A percentile compares a stretch with the other conserved stretches of the same genome.
Evolutionary conservation across 73 alveolate species (phyloP).

Genomic region (Diophrys sp.): DNA sequence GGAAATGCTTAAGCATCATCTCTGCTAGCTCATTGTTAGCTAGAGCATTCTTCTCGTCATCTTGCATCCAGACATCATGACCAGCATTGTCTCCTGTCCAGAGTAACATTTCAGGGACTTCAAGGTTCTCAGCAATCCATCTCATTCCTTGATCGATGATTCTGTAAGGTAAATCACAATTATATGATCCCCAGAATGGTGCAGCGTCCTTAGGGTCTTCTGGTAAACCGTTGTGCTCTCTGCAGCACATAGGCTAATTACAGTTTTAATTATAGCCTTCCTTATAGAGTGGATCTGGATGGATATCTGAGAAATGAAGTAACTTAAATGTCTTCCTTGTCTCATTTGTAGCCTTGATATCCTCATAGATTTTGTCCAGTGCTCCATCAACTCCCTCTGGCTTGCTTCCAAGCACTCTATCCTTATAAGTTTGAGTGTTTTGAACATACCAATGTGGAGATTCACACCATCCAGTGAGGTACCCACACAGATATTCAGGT

Average conservation of each 20-base stretch:
- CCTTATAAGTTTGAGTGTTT: constrained; percentile 2
- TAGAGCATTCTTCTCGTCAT: constrained; percentile 6
- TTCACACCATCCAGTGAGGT: constrained; percentile 28
- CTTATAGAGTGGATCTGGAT: constrained; percentile 74
- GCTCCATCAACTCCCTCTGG: constrained; percentile 33
- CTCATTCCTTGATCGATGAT: constrained; percentile 1
- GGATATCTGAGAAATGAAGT: constrained; percentile 85
- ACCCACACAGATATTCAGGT: constrained; percentile 40
- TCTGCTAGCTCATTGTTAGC: constrained; percentile 34
- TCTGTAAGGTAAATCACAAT: not conserved
- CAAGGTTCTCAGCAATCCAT: constrained; percentile 28
- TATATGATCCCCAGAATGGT: constrained; percentile 40
- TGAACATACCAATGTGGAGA: not conserved
- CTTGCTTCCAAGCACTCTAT: constrained; percentile 30
- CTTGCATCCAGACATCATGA: constrained; percentile 60
- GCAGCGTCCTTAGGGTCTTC: constrained; percentile 39
- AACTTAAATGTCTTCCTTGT: constrained; percentile 55
- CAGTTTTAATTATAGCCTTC: constrained; percentile 72
- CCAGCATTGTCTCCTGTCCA: constrained; percentile 89
- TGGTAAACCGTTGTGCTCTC: constrained; percentile 65
- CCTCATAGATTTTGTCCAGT: constrained; percentile 18
- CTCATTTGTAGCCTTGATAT: not conserved
- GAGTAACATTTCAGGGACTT: constrained; percentile 72
- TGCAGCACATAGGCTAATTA: constrained; percentile 80
- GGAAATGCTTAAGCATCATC: constrained; percentile 36